Base-by-base conservation (phyloP, 2,329 filamentous ascomycete genomes). In the Apiospora aurea region DNA sequence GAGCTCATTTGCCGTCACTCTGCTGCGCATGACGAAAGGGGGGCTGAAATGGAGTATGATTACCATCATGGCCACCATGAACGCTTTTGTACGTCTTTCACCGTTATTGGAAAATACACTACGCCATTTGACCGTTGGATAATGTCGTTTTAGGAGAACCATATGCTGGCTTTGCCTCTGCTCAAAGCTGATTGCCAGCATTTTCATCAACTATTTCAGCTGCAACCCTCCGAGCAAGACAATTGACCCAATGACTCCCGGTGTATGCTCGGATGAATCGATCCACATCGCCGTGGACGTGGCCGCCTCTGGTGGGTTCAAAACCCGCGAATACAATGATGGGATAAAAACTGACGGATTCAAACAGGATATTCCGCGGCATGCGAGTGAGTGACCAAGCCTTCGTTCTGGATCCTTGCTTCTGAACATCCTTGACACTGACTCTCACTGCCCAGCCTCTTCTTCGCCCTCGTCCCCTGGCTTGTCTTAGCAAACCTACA, bases 1-100 rank as follows among this genome's bases (percentile, higher is more conserved):
- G 72, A 78, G 77, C 0, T 79, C 79, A 3, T 80, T 81, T 29
- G 79, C 78, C 8, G 71, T 78, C n/a, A 81, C 78, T 8, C 72
- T 81, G 64, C 76, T 81, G 0, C 78, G 78, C 4, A 72, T 81
- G 21, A 76, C 75, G 7, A 57, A 69, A 53, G 75, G 77, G 74
- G 71, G 77, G n/a, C 47, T 81, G 14, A 79, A 76, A 77, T 75
- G 77, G 43, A 71, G 77, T 64, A 77, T 80, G 29, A 67, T 77
- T 10, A 72, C 73, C 24, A 75, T 78, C 51, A 75, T 77, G 67
- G n/a, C 79, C 0, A 71, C 78, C 34, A 73, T 82, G 70, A 74
- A 75, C 0, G 66, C 79, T 6, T 77, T 75, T 47, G 75, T 75
- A n/a, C n/a, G n/a, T n/a, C 74, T 76, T 44, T 72, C 77, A 29